A percentile compares a stretch with the other conserved stretches of the same genome.
Evolutionary conservation across 192 early-diverging fungal species (phyloP).

Genomic region (Thamnidium elegans): DNA sequence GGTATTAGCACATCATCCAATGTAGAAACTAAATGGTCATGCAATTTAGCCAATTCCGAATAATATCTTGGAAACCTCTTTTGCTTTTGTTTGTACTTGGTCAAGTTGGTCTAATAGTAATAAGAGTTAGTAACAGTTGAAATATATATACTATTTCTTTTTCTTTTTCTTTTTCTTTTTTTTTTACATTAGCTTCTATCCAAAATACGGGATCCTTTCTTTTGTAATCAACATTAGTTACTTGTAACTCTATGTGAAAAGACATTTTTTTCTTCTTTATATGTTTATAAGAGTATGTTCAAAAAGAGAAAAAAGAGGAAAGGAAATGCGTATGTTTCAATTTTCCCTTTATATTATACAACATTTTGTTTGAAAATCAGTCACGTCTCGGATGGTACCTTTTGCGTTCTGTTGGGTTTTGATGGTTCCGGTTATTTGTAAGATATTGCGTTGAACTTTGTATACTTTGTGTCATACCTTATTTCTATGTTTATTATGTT

Average conservation of each 20-base stretch:
- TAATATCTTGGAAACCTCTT: slow-evolving; percentile 33
- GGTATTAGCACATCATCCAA: slow-evolving; percentile 27
- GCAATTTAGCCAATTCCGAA: slow-evolving; percentile 26
- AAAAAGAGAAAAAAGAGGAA: too few relatives aligned
- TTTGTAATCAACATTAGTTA: slow-evolving; percentile 32
- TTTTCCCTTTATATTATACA: too few relatives aligned
- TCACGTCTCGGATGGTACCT: too few relatives aligned
- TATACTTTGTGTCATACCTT: too few relatives aligned
- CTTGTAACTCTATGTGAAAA: slow-evolving; percentile 10
- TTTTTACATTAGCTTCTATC: slow-evolving; percentile 29
- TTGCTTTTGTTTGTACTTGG: slow-evolving; percentile 30
- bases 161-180: slow-evolving; percentile 5
- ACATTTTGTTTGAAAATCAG: too few relatives aligned
- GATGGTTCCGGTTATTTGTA: too few relatives aligned
- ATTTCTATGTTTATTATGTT: too few relatives aligned
- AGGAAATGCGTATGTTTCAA: too few relatives aligned
- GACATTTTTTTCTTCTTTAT: too few relatives aligned
- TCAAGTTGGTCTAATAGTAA: slow-evolving; percentile 24
- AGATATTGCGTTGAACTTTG: too few relatives aligned
- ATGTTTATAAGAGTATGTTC: too few relatives aligned
- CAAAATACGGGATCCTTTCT: slow-evolving; percentile 38
- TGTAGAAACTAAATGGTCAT: slow-evolving; percentile 16
- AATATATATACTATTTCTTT: background rate
- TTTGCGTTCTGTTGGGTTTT: too few relatives aligned
- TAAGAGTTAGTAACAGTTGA: slow-evolving; percentile 2